A percentile compares a stretch with the other conserved stretches of the same genome.
phyloP scores from a whole-genome alignment of 2,329 filamentous ascomycete genomes.

The Epichloe bromicola region DNA sequence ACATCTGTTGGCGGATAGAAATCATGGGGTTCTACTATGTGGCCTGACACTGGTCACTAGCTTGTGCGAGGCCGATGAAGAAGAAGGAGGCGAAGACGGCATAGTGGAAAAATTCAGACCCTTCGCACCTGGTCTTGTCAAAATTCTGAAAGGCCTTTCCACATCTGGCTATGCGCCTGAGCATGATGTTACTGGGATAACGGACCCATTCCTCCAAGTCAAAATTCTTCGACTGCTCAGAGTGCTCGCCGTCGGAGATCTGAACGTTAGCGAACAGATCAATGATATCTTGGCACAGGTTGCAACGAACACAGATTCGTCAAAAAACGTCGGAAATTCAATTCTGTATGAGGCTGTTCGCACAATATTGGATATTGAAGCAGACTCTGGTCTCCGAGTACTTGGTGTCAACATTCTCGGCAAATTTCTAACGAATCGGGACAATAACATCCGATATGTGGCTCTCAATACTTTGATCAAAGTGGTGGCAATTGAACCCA shows the following conservation, averaged over 20 bases:
- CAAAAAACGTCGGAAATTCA: conserved; percentile 96
- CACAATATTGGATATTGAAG: conserved; percentile 95
- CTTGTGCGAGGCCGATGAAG: conserved; percentile 89
- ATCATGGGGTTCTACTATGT: conserved; percentile 89
- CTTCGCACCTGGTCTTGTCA: conserved; percentile 72
- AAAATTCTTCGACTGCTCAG: conserved; percentile 83
- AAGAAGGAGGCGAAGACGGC: conserved; percentile 77
- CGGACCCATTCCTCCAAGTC: conserved; percentile 93
- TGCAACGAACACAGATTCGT: conserved; percentile 93
- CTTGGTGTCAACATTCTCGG: conserved; percentile 96
- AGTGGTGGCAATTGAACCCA: conserved; percentile 94
- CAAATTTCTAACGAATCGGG: conserved; percentile 95
- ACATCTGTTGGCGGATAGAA: conserved; percentile 75
- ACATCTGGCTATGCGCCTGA: conserved; percentile 95
- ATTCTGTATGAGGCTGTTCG: conserved; percentile 95
- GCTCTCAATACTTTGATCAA: conserved; percentile 95
- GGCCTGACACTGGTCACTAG: conserved; percentile 84
- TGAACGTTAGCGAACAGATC: conserved; percentile 85
- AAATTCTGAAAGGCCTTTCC: conserved; percentile 81
- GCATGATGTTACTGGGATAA: conserved; percentile 96
- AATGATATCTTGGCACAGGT: conserved; percentile 97
- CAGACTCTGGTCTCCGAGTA: conserved; percentile 85
- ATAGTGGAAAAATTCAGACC: conserved; percentile 85
- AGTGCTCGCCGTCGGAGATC: conserved; percentile 75
- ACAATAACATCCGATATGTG: conserved; percentile 98